Evolutionary conservation across 805 yeast species (phyloP).

Genomic region (Kluyveromyces lactis): DNA sequence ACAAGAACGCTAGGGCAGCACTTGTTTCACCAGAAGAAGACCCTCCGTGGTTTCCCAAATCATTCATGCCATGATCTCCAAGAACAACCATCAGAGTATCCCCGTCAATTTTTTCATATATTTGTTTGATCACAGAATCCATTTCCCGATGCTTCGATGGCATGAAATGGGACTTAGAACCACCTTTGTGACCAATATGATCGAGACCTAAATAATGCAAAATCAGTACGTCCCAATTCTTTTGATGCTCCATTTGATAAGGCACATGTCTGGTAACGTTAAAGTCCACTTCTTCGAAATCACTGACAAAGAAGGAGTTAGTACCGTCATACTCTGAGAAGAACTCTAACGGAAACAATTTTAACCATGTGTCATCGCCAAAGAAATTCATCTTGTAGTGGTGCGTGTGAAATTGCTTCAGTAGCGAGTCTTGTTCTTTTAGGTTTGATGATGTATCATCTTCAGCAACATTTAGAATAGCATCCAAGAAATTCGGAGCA

Average conservation of each 20-base stretch:
- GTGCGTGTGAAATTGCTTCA: slow-evolving; percentile 47
- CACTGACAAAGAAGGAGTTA: slow-evolving; percentile 88
- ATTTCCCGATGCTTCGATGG: slow-evolving; percentile 73
- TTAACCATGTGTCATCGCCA: slow-evolving; percentile 98
- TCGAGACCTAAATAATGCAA: slow-evolving; percentile 90
- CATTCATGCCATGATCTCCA: slow-evolving; percentile 98
- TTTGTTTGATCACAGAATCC: slow-evolving; percentile 54
- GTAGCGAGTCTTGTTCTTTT: slow-evolving; percentile 79
- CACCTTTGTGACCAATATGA: slow-evolving; percentile 97
- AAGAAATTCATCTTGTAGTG: slow-evolving; percentile 57
- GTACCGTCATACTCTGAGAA: slow-evolving; percentile 77
- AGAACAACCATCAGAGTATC: slow-evolving; percentile 61
- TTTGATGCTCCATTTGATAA: slow-evolving; percentile 37
- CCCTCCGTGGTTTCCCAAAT: slow-evolving; percentile 94
- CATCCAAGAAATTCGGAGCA: slow-evolving; percentile 89
- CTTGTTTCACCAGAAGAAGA: slow-evolving; percentile 89
- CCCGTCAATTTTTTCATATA: slow-evolving; percentile 41
- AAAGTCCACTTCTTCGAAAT: slow-evolving; percentile 85
- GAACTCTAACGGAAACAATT: slow-evolving; percentile 60
- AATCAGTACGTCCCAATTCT: slow-evolving; percentile 76
- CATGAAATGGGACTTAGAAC: slow-evolving; percentile 78
- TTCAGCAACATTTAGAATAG: slow-evolving; percentile 88
- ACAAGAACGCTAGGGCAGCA: slow-evolving; percentile 65
- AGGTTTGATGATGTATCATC: slow-evolving; percentile 66
- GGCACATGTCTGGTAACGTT: slow-evolving; percentile 87